Evolutionary conservation across 208 protist genomes (phyloP).

Genomic region (Kentomonas sorsogonicus): DNA sequence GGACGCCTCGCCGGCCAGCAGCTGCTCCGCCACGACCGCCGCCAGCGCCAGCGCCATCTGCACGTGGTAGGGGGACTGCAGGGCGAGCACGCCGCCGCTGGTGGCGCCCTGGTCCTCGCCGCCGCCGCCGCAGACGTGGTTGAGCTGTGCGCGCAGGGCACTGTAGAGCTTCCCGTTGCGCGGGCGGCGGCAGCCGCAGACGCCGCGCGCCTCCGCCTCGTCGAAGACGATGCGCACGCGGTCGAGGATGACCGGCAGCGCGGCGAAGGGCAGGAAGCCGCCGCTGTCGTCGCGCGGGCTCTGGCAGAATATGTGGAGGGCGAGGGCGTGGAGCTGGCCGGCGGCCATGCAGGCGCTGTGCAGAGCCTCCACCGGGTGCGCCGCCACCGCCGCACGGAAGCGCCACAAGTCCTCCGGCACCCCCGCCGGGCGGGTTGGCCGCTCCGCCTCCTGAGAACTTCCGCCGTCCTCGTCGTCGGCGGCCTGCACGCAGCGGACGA

Average conservation of each 20-base stretch:
- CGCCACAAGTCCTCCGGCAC: too few relatives aligned
- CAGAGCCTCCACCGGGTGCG: background rate
- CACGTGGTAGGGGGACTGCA: too few relatives aligned
- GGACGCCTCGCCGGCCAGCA: too few relatives aligned
- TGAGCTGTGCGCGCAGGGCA: background rate
- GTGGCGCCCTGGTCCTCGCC: slow-evolving; percentile 8
- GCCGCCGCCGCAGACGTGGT: background rate
- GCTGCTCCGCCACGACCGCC: too few relatives aligned
- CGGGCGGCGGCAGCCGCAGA: too few relatives aligned
- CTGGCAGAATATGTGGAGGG: too few relatives aligned
- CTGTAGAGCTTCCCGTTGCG: background rate
- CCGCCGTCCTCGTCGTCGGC: too few relatives aligned
- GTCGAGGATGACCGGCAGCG: slow-evolving; percentile 53
- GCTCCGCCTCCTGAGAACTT: too few relatives aligned
- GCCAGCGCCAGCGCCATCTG: too few relatives aligned
- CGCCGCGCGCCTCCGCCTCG: too few relatives aligned
- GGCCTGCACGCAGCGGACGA: too few relatives aligned
- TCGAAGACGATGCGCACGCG: slow-evolving; percentile 61
- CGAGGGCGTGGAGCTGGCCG: slow-evolving; percentile 6
- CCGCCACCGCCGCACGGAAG: background rate
- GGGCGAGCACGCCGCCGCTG: slow-evolving; percentile 9
- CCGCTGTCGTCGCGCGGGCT: background rate
- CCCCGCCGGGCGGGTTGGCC: too few relatives aligned
- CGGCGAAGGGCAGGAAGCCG: slow-evolving; percentile 32
- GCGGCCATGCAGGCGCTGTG: background rate